These are phyloP conservation scores for Hypoxylon fragiforme DNA, from an alignment of 495 filamentous ascomycete genomes.

Conservation along the genomic window DNA sequence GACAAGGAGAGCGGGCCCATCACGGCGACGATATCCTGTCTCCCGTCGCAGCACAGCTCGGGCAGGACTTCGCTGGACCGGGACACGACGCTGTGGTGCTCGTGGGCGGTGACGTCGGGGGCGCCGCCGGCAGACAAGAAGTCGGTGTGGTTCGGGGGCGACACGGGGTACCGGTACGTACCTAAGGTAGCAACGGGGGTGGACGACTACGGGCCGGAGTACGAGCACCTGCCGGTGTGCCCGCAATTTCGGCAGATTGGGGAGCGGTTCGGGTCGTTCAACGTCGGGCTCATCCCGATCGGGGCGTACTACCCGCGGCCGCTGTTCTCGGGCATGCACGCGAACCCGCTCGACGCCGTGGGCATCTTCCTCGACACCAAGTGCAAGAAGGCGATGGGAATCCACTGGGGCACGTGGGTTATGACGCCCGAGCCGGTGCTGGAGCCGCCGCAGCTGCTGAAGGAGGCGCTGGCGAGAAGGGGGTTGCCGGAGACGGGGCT, in stretches of 20 bases:
- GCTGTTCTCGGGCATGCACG: slow-evolving; percentile 79
- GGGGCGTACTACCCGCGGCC: slow-evolving; percentile 85
- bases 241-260: slow-evolving; percentile 91
- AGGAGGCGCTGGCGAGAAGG: slow-evolving; percentile 70
- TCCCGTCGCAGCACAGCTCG: slow-evolving; percentile 85
- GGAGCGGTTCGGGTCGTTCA: slow-evolving; percentile 79
- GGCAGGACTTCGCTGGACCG: slow-evolving; percentile 70
- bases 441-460: slow-evolving; percentile 78
- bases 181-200: slow-evolving; percentile 62
- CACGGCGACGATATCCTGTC: slow-evolving; percentile 72
- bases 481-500: slow-evolving; percentile 73
- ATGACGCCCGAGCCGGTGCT: slow-evolving; percentile 83
- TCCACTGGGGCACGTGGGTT: slow-evolving; percentile 95
- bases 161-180: slow-evolving; percentile 83
- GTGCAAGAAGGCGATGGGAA: slow-evolving; percentile 81
- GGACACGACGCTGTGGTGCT: slow-evolving; percentile 79
- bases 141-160: slow-evolving; percentile 75
- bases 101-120: slow-evolving; percentile 80
- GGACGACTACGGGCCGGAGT: slow-evolving; percentile 75
- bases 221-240: slow-evolving; percentile 69
- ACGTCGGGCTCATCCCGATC: slow-evolving; percentile 93
- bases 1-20: slow-evolving; percentile 52
- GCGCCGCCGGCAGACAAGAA: slow-evolving; percentile 55
- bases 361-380: slow-evolving; percentile 88
- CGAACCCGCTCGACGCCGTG: slow-evolving; percentile 84